Base-by-base conservation (phyloP, 257 asterid genomes). In the Scutellaria baicalensis region DNA sequence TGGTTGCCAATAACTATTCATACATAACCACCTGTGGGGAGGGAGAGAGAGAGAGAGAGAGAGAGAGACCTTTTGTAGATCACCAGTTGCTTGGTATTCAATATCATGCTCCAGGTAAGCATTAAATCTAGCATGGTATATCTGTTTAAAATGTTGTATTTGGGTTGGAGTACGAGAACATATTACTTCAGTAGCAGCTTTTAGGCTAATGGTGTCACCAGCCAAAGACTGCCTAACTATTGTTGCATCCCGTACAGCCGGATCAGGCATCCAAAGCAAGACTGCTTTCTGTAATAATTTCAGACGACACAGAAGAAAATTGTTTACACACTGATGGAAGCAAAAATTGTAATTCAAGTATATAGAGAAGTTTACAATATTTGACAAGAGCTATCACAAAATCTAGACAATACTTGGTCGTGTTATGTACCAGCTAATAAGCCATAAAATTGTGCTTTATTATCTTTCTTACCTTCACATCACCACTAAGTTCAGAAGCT, bases 91-190 rank as follows among this genome's bases (percentile, higher is more conserved):
- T 66, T 78, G 85, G 57, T 6, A 27, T 45, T 86, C 91, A 48
- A 94, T 88, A 68, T 94, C 98, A 31, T 83, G 89, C 83, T 94
- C 99, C 77, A 94, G 80, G 69, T 85, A 74, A 72, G 80, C 74
- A 72, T 85, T 81, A 59, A 88, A 89, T 43, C 76, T 65, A 40
- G 88, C 78, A 69, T 45, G 64, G 76, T 91, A 94, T 17, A 89
- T 42, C 77, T 88, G 99, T 55, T 89, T 94, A 47, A 88, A 73
- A 14, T 86, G 87, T 18, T 89, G 97, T n/a, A 91, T 73, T 77
- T 94, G 99, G 11, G 97, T 39, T 23, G 97, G 74, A 21, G 96
- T 89, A 52, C 98, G 88, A 2, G 99, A 94, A 71, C 97, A 94
- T 75, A 94, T 83, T 1, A 94, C 92, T 88, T 94, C 98, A 40